Conservation (phyloP, 441 rosid species). For the Iberis amara region DNA sequence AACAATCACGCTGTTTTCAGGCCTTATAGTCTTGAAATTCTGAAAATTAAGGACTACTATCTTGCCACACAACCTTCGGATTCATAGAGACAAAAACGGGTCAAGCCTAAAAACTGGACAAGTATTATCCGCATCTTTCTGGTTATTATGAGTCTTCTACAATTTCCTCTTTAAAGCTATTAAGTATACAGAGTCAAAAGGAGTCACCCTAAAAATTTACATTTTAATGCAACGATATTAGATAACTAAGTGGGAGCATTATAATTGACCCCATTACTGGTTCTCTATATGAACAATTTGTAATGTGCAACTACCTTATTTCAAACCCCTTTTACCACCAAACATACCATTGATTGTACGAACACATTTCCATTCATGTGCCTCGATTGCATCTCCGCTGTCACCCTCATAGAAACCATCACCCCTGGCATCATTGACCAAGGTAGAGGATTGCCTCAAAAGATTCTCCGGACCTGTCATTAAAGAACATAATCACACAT, state of each 20-base stretch:
- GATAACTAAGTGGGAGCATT: slow-evolving; percentile 16
- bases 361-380: slow-evolving; percentile 92
- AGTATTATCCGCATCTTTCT: slow-evolving; percentile 17
- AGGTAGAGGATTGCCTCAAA: slow-evolving; percentile 61
- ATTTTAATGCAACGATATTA: neutral
- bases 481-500: slow-evolving; percentile 22
- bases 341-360: slow-evolving; percentile 79
- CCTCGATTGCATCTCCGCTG: slow-evolving; percentile 85
- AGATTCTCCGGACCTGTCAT: slow-evolving; percentile 83
- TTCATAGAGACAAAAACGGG: slow-evolving; percentile 7
- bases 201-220: neutral
- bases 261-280: slow-evolving; percentile 6
- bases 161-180: slow-evolving; percentile 1
- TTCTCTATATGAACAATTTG: neutral
- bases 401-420: slow-evolving; percentile 62
- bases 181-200: slow-evolving; percentile 4
- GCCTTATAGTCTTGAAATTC: neutral
- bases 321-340: slow-evolving; percentile 10
- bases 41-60: slow-evolving; percentile 5
- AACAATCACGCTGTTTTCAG: slow-evolving; percentile 6
- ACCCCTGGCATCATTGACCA: slow-evolving; percentile 34
- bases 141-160: slow-evolving; percentile 11
- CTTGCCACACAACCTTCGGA: slow-evolving; percentile 1
- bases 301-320: slow-evolving; percentile 9
- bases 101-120: slow-evolving; percentile 7